A percentile compares a stretch with the other conserved stretches of the same genome.
These are phyloP conservation scores for Kwoniella sp. DNA, from an alignment of 768 basidiomycete species.

Conservation along the genomic window DNA sequence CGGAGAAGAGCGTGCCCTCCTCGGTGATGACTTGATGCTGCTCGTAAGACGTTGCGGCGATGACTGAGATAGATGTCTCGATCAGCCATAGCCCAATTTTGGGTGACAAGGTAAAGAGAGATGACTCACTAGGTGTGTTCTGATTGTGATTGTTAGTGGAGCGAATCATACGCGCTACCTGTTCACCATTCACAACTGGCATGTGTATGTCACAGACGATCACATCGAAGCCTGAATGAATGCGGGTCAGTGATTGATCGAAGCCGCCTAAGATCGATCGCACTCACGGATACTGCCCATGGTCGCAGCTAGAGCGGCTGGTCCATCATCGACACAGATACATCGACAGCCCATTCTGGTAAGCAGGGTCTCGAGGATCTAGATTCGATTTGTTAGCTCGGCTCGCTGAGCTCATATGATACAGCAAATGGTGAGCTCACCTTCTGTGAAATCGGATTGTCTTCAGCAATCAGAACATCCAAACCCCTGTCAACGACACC, in stretches of 20 bases:
- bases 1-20: slow-evolving; percentile 55
- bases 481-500: slow-evolving; percentile 71
- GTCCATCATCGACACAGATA: slow-evolving; percentile 92
- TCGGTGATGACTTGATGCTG: slow-evolving; percentile 48
- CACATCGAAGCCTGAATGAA: slow-evolving; percentile 78
- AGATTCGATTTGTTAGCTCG: slow-evolving; percentile 9
- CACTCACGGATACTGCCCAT: slow-evolving; percentile 95
- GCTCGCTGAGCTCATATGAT: neutral
- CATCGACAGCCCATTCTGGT: slow-evolving; percentile 93
- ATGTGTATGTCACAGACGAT: slow-evolving; percentile 95
- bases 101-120: neutral
- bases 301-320: slow-evolving; percentile 93
- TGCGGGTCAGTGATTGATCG: neutral
- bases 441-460: slow-evolving; percentile 96
- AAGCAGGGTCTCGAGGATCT: slow-evolving; percentile 89
- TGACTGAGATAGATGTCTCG: slow-evolving; percentile 38
- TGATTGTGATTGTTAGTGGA: slow-evolving; percentile 94
- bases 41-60: slow-evolving; percentile 55
- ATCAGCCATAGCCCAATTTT: neutral
- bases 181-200: slow-evolving; percentile 95
- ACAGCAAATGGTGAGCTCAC: slow-evolving; percentile 28
- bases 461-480: slow-evolving; percentile 91
- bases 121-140: slow-evolving; percentile 69
- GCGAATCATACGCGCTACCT: slow-evolving; percentile 95
- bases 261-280: slow-evolving; percentile 1